Percentiles rank a stretch among this genome's conserved stretches.
These are phyloP conservation scores for Larix kaempferi DNA, from an alignment of 75 land plant species.

Conservation along the genomic window DNA sequence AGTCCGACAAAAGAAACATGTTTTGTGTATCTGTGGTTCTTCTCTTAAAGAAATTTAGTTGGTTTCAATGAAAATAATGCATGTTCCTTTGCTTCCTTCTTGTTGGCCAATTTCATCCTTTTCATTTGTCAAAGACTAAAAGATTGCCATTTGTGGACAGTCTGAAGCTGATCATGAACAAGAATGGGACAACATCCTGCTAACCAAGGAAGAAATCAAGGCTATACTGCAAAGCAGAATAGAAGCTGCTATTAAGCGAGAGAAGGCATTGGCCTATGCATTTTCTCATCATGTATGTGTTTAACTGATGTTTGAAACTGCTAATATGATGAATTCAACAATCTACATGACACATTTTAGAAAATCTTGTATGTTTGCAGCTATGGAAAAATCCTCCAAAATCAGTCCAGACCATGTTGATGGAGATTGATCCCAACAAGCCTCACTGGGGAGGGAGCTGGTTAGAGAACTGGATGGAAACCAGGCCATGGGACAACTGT, in stretches of 20 bases:
- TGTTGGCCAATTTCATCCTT: neutral
- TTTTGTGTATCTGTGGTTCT: neutral
- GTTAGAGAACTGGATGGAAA: constrained; percentile 68
- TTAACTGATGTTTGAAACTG: too few species aligned
- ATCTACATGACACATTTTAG: neutral
- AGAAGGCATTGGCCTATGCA: constrained; percentile 87
- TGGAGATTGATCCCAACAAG: constrained; percentile 28
- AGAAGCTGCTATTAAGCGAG: constrained; percentile 71
- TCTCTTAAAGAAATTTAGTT: neutral
- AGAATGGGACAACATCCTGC: constrained; percentile 72
- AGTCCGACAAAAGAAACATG: neutral
- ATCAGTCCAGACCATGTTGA: constrained; percentile 25
- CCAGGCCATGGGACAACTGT: constrained; percentile 30
- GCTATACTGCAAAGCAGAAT: constrained; percentile 51
- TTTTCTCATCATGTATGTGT: constrained; percentile 69
- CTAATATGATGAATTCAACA: too few species aligned
- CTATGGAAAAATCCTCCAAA: constrained; percentile 39
- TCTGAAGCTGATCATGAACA: constrained; percentile 30
- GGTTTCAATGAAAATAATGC: neutral
- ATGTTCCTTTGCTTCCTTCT: neutral
- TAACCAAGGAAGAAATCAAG: constrained; percentile 62
- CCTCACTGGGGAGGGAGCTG: constrained; percentile 84
- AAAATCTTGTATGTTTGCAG: constrained; percentile 16
- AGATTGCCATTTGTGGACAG: constrained; percentile 15
- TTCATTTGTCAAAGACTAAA: neutral